These are phyloP conservation scores for Saccharum spontaneum DNA, from an alignment of 176 grass and related monocot genomes.

Conservation along the genomic window DNA sequence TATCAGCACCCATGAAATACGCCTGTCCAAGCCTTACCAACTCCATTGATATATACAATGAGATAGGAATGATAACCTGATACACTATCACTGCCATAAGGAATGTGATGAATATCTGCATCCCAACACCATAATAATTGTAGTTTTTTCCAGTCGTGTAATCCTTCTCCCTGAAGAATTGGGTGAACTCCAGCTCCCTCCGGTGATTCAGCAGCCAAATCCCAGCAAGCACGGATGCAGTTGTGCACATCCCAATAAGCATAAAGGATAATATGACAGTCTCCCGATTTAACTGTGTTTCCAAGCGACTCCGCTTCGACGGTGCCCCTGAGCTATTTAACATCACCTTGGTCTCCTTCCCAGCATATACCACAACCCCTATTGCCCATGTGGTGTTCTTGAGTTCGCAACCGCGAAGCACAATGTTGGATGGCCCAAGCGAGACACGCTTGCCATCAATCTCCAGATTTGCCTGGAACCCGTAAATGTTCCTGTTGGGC, in stretches of 20 bases:
- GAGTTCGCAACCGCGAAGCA: slow-evolving; percentile 85
- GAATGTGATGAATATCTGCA: slow-evolving; percentile 76
- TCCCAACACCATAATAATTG: slow-evolving; percentile 71
- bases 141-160: slow-evolving; percentile 68
- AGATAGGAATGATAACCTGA: slow-evolving; percentile 94
- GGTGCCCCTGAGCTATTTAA: slow-evolving; percentile 58
- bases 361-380: slow-evolving; percentile 85
- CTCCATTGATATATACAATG: slow-evolving; percentile 97
- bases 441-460: slow-evolving; percentile 52
- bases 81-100: slow-evolving; percentile 82
- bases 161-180: slow-evolving; percentile 72
- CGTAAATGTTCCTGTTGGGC: slow-evolving; percentile 79
- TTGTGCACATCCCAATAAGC: slow-evolving; percentile 60
- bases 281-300: slow-evolving; percentile 75
- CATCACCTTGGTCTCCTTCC: slow-evolving; percentile 93
- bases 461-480: slow-evolving; percentile 73
- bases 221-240: slow-evolving; percentile 51
- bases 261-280: slow-evolving; percentile 68
- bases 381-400: slow-evolving; percentile 80
- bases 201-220: slow-evolving; percentile 69
- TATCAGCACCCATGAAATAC: slow-evolving; percentile 69
- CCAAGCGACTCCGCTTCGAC: slow-evolving; percentile 72
- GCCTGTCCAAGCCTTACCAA: slow-evolving; percentile 73
- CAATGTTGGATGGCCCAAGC: slow-evolving; percentile 71
- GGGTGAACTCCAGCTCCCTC: slow-evolving; percentile 48